phyloP scores from a whole-genome alignment of 202 grass and related monocot species.

The Setaria italica region DNA sequence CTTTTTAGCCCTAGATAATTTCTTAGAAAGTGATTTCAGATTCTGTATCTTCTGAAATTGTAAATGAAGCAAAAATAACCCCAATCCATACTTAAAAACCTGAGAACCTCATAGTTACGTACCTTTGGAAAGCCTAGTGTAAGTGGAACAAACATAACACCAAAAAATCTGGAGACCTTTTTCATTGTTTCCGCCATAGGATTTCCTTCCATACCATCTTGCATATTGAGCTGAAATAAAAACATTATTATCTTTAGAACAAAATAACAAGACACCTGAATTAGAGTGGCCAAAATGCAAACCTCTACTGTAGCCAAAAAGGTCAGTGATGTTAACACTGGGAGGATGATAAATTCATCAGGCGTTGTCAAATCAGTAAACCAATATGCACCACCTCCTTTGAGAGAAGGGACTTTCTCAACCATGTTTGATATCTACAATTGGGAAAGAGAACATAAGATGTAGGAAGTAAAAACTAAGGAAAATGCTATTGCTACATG shows the following conservation, averaged over 20 bases:
- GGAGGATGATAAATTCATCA: constrained; percentile 68
- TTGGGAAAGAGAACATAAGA: constrained; percentile 32
- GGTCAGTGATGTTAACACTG: constrained; percentile 71
- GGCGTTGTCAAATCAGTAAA: constrained; percentile 99
- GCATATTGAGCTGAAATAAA: constrained; percentile 82
- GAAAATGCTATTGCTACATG: constrained; percentile 32
- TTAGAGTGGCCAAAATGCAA: constrained; percentile 14
- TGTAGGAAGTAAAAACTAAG: constrained; percentile 5
- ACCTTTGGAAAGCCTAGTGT: constrained; percentile 87
- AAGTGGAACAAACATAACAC: constrained; percentile 69
- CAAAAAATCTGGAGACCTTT: constrained; percentile 69
- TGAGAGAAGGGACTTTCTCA: constrained; percentile 92
- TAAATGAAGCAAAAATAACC: constrained; percentile 52
- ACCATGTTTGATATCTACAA: constrained; percentile 95
- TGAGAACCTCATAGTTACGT: constrained; percentile 36
- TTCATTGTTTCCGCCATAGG: constrained; percentile 75
- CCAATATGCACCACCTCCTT: constrained; percentile 91
- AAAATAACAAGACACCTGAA: constrained; percentile 5
- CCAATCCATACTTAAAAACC: constrained; percentile 1
- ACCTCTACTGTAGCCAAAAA: constrained; percentile 89
- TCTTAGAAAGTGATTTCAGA: constrained; percentile 8
- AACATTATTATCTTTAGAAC: not conserved
- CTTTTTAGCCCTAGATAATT: constrained; percentile 12
- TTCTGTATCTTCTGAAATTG: constrained; percentile 72
- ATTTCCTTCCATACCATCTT: constrained; percentile 96